Percentiles rank a stretch among this genome's conserved stretches.
Evolutionary conservation across 2,329 filamentous ascomycete species (phyloP).

Genomic region (Magnaporthiopsis rhizophila): DNA sequence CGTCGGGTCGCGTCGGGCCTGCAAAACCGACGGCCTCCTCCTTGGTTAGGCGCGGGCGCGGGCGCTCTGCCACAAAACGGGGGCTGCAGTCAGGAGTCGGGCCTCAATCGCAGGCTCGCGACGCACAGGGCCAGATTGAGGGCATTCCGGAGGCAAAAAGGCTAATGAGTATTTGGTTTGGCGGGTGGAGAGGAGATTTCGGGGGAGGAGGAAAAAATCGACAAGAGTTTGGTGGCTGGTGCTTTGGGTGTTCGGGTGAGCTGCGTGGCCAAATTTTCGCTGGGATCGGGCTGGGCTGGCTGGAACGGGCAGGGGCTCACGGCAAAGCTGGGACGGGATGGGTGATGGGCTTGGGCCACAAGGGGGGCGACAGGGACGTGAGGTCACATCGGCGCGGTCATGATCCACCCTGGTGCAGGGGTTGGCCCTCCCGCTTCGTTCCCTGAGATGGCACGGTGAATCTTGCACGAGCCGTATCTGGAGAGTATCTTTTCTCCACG

Average conservation of each 20-base stretch:
- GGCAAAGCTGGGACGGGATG: neutral
- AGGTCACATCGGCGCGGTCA: neutral
- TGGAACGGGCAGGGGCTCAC: neutral
- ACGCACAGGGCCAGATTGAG: neutral
- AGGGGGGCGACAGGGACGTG: neutral
- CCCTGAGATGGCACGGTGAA: neutral
- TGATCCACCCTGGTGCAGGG: neutral
- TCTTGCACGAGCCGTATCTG: neutral
- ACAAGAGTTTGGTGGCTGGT: neutral
- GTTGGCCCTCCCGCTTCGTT: neutral
- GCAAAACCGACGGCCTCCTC: neutral
- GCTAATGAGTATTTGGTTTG: neutral
- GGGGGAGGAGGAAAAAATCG: neutral
- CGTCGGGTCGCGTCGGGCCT: neutral
- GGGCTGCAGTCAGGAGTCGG: neutral
- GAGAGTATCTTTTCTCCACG: neutral
- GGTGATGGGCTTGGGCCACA: neutral
- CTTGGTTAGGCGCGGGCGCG: no score
- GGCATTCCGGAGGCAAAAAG: neutral
- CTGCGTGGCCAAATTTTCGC: constrained; percentile 4
- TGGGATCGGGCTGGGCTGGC: neutral
- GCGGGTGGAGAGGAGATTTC: neutral
- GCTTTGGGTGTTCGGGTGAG: neutral
- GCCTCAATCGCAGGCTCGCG: neutral
- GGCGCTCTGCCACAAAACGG: neutral